Conservation (phyloP, 1,139 yeast species). For the Geotrichum carabidarum region DNA sequence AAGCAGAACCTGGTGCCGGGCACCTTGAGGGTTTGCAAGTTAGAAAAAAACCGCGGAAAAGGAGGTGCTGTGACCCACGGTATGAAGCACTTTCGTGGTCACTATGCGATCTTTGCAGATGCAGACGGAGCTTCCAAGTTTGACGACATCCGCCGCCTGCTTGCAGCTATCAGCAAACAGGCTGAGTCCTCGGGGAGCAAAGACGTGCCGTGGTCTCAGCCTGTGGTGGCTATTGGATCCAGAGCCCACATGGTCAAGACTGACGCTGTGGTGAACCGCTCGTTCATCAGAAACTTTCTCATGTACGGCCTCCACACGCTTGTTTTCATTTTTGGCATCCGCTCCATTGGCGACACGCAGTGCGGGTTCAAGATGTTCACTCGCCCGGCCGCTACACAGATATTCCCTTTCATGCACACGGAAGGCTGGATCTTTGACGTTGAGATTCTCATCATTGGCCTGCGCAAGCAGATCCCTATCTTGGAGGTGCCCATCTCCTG, state of each 20-base stretch:
- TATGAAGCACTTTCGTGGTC: conserved; percentile 67
- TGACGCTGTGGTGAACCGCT: conserved; percentile 91
- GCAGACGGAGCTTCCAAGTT: conserved; percentile 96
- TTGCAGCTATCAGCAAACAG: conserved; percentile 40
- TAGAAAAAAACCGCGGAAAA: conserved; percentile 79
- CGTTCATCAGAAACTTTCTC: conserved; percentile 78
- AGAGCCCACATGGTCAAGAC: conserved; percentile 96
- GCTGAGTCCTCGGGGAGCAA: not conserved
- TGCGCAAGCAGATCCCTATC: conserved; percentile 60
- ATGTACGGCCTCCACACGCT: conserved; percentile 90
- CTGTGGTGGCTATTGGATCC: conserved; percentile 81
- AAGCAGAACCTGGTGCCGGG: conserved; percentile 47
- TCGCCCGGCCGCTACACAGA: conserved; percentile 52
- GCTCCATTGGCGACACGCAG: conserved; percentile 85
- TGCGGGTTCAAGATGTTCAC: conserved; percentile 95
- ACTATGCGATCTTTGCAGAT: conserved; percentile 79
- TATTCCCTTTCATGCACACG: conserved; percentile 90
- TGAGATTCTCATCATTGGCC: conserved; percentile 77
- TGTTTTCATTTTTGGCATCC: conserved; percentile 82
- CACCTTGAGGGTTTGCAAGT: conserved; percentile 60
- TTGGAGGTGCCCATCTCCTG: conserved; percentile 83
- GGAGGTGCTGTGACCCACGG: conserved; percentile 99
- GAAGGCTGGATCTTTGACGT: conserved; percentile 99
- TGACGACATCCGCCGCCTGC: conserved; percentile 56
- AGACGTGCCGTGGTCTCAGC: conserved; percentile 22